phyloP scores from a whole-genome alignment of 2,329 filamentous ascomycete genomes.

The Paracamarosporium sp. region DNA sequence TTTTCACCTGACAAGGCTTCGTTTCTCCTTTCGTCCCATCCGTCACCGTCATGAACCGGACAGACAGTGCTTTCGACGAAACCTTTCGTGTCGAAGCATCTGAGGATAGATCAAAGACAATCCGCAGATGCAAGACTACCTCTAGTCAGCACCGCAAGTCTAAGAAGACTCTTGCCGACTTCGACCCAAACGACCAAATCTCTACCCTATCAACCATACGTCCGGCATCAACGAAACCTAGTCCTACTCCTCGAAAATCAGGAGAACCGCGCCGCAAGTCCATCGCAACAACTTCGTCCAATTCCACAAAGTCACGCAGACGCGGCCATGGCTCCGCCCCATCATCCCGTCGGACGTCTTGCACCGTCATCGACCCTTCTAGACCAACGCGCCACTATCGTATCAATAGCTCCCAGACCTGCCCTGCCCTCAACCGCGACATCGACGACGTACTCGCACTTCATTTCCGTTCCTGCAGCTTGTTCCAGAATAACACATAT shows the following conservation, averaged over 20 bases:
- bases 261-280: conserved; percentile 33
- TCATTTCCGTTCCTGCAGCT: conserved; percentile 47
- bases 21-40: conserved; percentile 8
- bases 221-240: conserved; percentile 34
- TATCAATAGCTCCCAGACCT: conserved; percentile 40
- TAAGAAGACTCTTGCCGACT: conserved; percentile 17
- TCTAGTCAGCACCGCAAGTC: conserved; percentile 25
- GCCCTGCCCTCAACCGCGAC: conserved; percentile 34
- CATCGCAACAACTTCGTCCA: conserved; percentile 35
- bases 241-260: conserved; percentile 10
- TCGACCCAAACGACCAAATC: conserved; percentile 5
- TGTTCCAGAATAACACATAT: conserved; percentile 42
- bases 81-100: conserved; percentile 24
- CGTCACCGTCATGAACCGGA: conserved; percentile 40
- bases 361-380: conserved; percentile 41
- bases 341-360: conserved; percentile 45
- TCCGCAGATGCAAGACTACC: conserved; percentile 34
- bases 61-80: conserved; percentile 42
- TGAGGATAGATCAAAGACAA: conserved; percentile 19
- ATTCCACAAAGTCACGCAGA: conserved; percentile 35
- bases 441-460: conserved; percentile 48
- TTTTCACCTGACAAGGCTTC: neutral
- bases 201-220: conserved; percentile 20
- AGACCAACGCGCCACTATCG: conserved; percentile 43
- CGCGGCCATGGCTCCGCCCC: conserved; percentile 37